Evolutionary conservation across 345 rosid genomes (phyloP), one percentile per base, ranked within the genome.

Genomic region (Brassica juncea): DNA sequence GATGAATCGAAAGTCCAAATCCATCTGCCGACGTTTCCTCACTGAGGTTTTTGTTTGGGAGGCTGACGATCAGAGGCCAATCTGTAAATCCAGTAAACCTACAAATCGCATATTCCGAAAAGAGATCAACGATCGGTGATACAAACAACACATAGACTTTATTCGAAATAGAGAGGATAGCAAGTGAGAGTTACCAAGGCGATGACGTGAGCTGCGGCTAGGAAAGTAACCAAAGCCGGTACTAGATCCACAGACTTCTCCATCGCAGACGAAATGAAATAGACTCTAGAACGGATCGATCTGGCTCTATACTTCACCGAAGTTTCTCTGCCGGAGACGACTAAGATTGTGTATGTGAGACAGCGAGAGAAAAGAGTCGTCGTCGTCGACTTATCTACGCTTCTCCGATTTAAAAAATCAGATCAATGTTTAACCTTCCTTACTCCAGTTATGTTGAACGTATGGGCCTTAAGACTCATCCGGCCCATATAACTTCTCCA

Each of bases 61-160:
- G 97, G 97, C 78, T 85, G 91, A 77, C 86, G 91, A 66, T 88
- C 93, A 37, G 92, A 84, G 6, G 91, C 91, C 86, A 92, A 80
- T 84, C 89, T 84, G 77, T 88, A 92, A 76, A 92, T 92, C 97
- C 97, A 92, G 78, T 88, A 92, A 15, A 86, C 91, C 97, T 90
- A 31, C 15, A 60, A 3, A 66, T 15, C 57, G 1, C 28, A 25
- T 15, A 61, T 76, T 42, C 63, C 54, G 82, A 73, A 11, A 59
- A 27, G 3, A 57, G 71, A 72, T 66, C 15, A 15, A 15, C 3
- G 71, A 61, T 59, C 15, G 54, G 4, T 8, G 6, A 30, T 28
- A 21, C 19, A 5, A 28, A 71, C 4, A 49, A 31, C 3, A 10
- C 1, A 34, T n/a, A 55, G 9, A 58, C 47, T 65, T 25, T 47